Base-by-base conservation (phyloP, 2,329 filamentous ascomycete genomes). In the Ophiostoma angusticollis region DNA sequence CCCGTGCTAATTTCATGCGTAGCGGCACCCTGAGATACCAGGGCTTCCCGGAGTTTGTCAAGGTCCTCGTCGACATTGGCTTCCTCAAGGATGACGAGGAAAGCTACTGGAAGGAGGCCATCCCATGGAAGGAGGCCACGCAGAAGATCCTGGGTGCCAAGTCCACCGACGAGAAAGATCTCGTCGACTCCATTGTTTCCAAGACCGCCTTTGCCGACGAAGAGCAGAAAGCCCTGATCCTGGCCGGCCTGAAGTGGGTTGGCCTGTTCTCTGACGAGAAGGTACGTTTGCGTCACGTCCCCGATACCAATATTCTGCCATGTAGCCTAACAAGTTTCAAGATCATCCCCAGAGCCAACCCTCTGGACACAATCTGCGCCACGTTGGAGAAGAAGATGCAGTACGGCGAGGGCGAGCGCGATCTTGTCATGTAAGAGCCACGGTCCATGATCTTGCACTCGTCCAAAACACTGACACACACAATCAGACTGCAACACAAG, bases 381-480 rank as follows among this genome's bases (percentile, higher is more conserved):
- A 82, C 78, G 3, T 73, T 94, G 22, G 85, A 93, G 68, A 65
- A 83, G 68, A 93, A 93, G 76, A 93, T 93, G 84, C 74, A 83
- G 61, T 94, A 80, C 60, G 80, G 74, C 54, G 68, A 80, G 51
- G 80, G 72, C 45, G 85, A 94, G 74, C 79, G 86, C 43, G 86
- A 93, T 60, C 67, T 93, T 49, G 82, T 91, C 47, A 74, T 82
- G 63, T 47, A 35, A 16, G 31, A 35, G 17, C n/a, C 9, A 8
- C 17, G 40, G 49, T 39, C 5, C 3, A 6, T 21, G 4, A 8
- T 29, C 7, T 9, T 22, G 12, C 23, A n/a, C 13, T 35, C 5
- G 13, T n/a, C 9, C 4, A 5, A n/a, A 16, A 7, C 11, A 11
- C 36, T 39, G 22, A 39, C 23, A 33, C 12, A 4, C 16, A 6